Conservation (phyloP, 2,329 filamentous ascomycete genomes). For the Lecanicillium sp. region DNA sequence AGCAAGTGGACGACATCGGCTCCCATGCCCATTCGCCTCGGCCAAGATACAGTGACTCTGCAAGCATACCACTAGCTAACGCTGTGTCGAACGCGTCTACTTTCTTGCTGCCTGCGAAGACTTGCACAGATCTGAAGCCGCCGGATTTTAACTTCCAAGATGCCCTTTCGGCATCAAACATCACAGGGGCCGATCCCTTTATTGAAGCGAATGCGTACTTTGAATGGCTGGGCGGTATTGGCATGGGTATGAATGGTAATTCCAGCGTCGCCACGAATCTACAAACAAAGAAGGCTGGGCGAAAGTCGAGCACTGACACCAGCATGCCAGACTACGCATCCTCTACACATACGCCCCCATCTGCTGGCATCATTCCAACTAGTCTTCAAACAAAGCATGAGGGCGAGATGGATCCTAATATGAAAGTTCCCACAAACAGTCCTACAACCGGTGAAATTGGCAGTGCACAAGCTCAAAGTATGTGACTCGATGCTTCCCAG, state of each 20-base stretch:
- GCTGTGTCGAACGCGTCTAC: neutral
- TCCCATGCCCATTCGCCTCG: constrained; percentile 59
- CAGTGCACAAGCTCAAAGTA: constrained; percentile 11
- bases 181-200: constrained; percentile 18
- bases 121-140: neutral
- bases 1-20: constrained; percentile 42
- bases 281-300: neutral
- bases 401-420: constrained; percentile 21
- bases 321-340: constrained; percentile 38
- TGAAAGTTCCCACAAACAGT: constrained; percentile 39
- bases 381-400: constrained; percentile 24
- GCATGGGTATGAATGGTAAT: constrained; percentile 11
- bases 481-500: neutral
- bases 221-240: constrained; percentile 23
- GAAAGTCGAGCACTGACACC: constrained; percentile 31
- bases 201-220: constrained; percentile 22
- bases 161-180: neutral
- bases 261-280: neutral
- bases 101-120: neutral
- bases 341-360: constrained; percentile 14
- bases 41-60: neutral
- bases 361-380: neutral
- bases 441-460: constrained; percentile 25
- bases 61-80: neutral
- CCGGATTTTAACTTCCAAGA: neutral